These are phyloP conservation scores for Boletellus sp. DNA, from an alignment of 768 basidiomycete species.

Conservation along the genomic window DNA sequence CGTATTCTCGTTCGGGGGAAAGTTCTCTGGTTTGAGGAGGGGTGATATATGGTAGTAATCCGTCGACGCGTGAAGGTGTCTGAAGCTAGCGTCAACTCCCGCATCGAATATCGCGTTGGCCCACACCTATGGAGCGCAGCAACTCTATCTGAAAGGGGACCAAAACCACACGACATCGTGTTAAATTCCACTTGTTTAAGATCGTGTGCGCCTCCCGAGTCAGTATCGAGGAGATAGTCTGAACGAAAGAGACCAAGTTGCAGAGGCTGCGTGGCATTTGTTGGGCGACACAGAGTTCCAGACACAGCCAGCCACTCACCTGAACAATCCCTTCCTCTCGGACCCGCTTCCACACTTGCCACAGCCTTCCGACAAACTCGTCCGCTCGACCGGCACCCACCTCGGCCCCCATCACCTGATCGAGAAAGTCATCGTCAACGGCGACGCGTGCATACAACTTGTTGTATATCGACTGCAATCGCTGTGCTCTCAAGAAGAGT, in stretches of 20 bases:
- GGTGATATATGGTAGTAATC: slow-evolving; percentile 63
- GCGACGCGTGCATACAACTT: slow-evolving; percentile 82
- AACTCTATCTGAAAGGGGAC: slow-evolving; percentile 63
- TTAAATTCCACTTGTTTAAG: slow-evolving; percentile 99
- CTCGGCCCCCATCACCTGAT: slow-evolving; percentile 77
- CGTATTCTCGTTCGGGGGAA: slow-evolving; percentile 73
- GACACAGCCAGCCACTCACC: slow-evolving; percentile 31
- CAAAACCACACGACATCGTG: slow-evolving; percentile 92
- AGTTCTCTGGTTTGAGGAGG: slow-evolving; percentile 47
- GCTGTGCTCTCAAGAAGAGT: slow-evolving; percentile 61
- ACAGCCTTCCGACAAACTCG: slow-evolving; percentile 80
- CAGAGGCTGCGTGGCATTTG: slow-evolving; percentile 48
- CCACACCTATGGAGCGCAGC: slow-evolving; percentile 80
- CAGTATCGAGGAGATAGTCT: slow-evolving; percentile 84
- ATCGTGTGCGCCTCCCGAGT: slow-evolving; percentile 29
- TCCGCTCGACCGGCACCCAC: slow-evolving; percentile 79
- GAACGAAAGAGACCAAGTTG: slow-evolving; percentile 92
- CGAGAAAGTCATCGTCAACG: slow-evolving; percentile 73
- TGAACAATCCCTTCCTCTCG: slow-evolving; percentile 60
- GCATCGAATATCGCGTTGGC: background rate
- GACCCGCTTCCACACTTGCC: slow-evolving; percentile 80
- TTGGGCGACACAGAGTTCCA: slow-evolving; percentile 2
- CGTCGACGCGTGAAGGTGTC: slow-evolving; percentile 65
- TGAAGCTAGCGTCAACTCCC: slow-evolving; percentile 25
- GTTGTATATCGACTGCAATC: slow-evolving; percentile 78